Base-by-base conservation (phyloP, 2,329 filamentous ascomycete species). In the Fusarium euwallaceae region DNA sequence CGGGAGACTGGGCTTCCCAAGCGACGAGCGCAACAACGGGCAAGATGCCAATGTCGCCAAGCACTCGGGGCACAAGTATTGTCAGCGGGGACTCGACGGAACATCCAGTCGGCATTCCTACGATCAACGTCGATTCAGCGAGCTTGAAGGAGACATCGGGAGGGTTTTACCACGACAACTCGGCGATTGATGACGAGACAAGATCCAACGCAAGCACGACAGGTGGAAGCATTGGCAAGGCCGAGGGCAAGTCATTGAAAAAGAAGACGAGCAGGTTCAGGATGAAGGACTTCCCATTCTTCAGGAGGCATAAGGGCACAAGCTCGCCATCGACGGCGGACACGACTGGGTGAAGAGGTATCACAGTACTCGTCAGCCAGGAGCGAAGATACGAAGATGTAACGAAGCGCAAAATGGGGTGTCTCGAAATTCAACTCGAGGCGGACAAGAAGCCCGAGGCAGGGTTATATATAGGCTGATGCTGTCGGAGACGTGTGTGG, bases 11-110 rank as follows among this genome's bases (percentile, higher is more conserved):
- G 89, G 88, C 88, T 4, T 91, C 89, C 5, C 90, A 92, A 74
- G 89, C 87, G 6, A 92, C 90, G 16, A 91, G 89, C 75, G 90
- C 89, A 10, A 90, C 90, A 2, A 92, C 90, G 2, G 88, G 89
- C 60, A 91, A 91, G 81, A 88, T 91, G 87, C 89, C 90, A 4
- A 82, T 92, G 39, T 92, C 90, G 27, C 91, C 91, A 3, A 92
- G 90, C 79, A 92, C 91, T 4, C 87, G 91, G 78, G 91, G 90
- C 43, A 92, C 91, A 20, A 92, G 90, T 80, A 90, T 92, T 72
- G 87, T 90, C 74, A 92, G 90, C 81, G 86, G 87, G 64, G 89
- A 91, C 51, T 91, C 89, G 9, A 78, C 87, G 64, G 89, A 91
- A 56, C 86, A 86, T 20, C 84, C 85, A 4, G 79, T 82, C 41